Conservation (phyloP, 1,284 basidiomycete species). For the Fomitopsis betulina region DNA sequence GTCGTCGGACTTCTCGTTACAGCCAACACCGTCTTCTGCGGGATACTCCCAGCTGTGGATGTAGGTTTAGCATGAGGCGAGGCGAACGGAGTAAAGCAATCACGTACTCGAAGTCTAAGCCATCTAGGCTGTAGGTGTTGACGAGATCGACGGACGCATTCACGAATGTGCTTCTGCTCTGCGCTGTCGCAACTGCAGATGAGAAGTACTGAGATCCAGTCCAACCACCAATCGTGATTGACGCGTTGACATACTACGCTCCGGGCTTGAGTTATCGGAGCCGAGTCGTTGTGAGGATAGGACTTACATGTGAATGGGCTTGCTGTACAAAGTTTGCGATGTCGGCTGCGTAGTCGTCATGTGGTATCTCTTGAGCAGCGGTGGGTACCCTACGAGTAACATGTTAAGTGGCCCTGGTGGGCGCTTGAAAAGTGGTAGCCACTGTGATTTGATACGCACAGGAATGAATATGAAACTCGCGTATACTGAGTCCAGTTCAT, state of each 20-base stretch:
- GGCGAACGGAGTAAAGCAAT: not conserved
- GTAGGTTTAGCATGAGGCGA: not conserved
- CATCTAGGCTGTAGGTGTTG: slow-evolving; percentile 66
- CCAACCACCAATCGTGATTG: slow-evolving; percentile 87
- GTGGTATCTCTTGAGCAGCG: not conserved
- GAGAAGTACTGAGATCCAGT: slow-evolving; percentile 79
- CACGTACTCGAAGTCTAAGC: slow-evolving; percentile 82
- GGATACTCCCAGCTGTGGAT: slow-evolving; percentile 84
- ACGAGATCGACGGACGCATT: slow-evolving; percentile 60
- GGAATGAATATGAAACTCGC: slow-evolving; percentile 52
- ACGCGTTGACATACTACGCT: slow-evolving; percentile 57
- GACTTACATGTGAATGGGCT: slow-evolving; percentile 3
- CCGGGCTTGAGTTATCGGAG: not conserved
- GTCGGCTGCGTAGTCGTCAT: not conserved
- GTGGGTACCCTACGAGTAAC: not conserved
- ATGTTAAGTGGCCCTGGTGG: no score
- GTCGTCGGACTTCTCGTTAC: slow-evolving; percentile 54
- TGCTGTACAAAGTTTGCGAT: not conserved
- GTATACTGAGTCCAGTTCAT: slow-evolving; percentile 57
- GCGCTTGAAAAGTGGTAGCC: not conserved
- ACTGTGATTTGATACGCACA: slow-evolving; percentile 35
- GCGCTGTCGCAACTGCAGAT: slow-evolving; percentile 54
- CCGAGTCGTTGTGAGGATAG: not conserved
- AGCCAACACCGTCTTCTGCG: slow-evolving; percentile 55
- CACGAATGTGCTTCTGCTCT: slow-evolving; percentile 65